Conservation (phyloP, 1,284 basidiomycete genomes). For the Cystobasidium slooffiae region DNA sequence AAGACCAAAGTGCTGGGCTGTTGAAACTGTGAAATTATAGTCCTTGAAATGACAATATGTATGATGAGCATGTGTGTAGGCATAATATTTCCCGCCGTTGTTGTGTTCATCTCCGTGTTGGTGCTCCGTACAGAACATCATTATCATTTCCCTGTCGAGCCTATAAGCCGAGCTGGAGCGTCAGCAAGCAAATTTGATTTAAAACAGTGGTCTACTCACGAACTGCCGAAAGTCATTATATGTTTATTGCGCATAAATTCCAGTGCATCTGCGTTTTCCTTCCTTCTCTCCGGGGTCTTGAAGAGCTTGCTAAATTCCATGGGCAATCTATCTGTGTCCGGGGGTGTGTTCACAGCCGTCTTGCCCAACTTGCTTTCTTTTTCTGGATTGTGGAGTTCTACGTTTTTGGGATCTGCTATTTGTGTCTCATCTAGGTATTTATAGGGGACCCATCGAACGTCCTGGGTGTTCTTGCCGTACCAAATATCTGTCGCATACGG, state of each 20-base stretch:
- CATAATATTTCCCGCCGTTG: no score
- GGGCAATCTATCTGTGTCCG: not conserved
- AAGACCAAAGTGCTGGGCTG: conserved; percentile 26
- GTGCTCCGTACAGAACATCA: conserved; percentile 32
- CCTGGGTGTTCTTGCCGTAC: conserved; percentile 12
- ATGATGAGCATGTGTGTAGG: not conserved
- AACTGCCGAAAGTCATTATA: conserved; percentile 35
- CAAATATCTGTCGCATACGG: conserved; percentile 6
- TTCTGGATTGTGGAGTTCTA: conserved; percentile 5
- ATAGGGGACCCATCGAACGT: conserved; percentile 21
- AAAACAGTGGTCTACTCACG: not conserved
- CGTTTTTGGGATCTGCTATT: not conserved
- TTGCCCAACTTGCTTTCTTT: not conserved
- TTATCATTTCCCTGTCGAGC: conserved; percentile 25
- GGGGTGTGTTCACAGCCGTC: not conserved
- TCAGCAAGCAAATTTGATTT: not conserved
- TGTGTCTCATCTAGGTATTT: not conserved
- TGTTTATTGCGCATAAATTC: conserved; percentile 38
- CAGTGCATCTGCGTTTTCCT: not conserved
- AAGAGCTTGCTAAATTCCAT: conserved; percentile 7
- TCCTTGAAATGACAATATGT: conserved; percentile 16
- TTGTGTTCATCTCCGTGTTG: not conserved
- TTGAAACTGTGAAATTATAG: conserved; percentile 25
- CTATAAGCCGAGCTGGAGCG: not conserved
- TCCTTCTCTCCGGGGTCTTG: not conserved